phyloP scores from a whole-genome alignment of 2,329 filamentous ascomycete species.

The Trichoderma polysporum region DNA sequence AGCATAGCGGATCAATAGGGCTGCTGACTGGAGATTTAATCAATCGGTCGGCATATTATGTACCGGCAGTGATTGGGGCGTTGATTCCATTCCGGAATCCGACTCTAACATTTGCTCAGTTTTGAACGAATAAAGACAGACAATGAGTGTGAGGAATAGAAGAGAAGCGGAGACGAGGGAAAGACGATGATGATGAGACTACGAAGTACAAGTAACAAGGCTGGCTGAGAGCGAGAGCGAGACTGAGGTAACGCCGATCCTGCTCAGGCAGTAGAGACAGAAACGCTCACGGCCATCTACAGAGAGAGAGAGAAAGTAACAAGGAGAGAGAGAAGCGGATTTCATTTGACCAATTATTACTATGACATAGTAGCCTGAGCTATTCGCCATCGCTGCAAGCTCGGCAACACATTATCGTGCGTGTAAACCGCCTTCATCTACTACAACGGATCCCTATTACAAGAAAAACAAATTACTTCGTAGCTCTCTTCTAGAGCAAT shows the following conservation, averaged over 20 bases:
- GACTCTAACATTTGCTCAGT: slow-evolving; percentile 32
- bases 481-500: neutral
- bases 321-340: neutral
- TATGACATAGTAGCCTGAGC: neutral
- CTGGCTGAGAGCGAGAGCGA: neutral
- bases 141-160: neutral
- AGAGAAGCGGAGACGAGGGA: neutral
- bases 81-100: slow-evolving; percentile 42
- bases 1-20: slow-evolving; percentile 41
- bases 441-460: neutral
- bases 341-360: neutral
- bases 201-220: neutral
- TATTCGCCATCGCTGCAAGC: neutral
- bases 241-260: too few relatives aligned
- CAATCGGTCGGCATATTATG: slow-evolving; percentile 38
- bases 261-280: too few relatives aligned
- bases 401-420: neutral
- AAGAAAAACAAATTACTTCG: neutral
- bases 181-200: neutral
- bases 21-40: slow-evolving; percentile 41
- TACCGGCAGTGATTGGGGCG: slow-evolving; percentile 41
- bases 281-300: neutral
- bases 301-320: neutral
- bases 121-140: neutral
- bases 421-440: neutral